Conservation (phyloP, 306 rosid species). For the Rosa lucieae region DNA sequence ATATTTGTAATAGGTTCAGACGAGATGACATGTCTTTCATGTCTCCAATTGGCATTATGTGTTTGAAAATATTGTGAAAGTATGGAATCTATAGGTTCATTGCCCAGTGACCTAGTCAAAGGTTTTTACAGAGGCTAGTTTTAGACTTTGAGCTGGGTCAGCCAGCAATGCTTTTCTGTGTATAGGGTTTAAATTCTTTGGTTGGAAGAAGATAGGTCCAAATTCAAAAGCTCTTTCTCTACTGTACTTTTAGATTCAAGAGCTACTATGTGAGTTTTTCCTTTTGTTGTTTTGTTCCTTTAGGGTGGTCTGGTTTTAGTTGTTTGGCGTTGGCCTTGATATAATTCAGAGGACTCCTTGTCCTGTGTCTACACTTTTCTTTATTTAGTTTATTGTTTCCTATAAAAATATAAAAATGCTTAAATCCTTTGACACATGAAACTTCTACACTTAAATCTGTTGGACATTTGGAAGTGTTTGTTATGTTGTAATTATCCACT, state of each 20-base stretch:
- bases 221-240: background rate
- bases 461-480: background rate
- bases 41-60: background rate
- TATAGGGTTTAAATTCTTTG: background rate
- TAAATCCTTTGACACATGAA: background rate
- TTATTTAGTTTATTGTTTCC: background rate
- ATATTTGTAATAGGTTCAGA: background rate
- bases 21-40: background rate
- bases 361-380: background rate
- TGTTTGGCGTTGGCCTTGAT: background rate
- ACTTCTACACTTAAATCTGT: background rate
- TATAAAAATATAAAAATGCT: background rate
- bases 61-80: background rate
- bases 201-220: background rate
- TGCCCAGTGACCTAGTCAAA: background rate
- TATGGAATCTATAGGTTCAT: background rate
- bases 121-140: background rate
- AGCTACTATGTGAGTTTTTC: background rate
- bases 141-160: background rate
- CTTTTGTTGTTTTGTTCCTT: background rate
- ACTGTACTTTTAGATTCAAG: background rate
- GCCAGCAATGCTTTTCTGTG: background rate
- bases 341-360: background rate
- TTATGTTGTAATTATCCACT: background rate
- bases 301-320: background rate